Percentiles rank a stretch among this genome's conserved stretches.
phyloP scores from a whole-genome alignment of 2,329 filamentous ascomycete genomes.

The Botryotinia narcissicola region DNA sequence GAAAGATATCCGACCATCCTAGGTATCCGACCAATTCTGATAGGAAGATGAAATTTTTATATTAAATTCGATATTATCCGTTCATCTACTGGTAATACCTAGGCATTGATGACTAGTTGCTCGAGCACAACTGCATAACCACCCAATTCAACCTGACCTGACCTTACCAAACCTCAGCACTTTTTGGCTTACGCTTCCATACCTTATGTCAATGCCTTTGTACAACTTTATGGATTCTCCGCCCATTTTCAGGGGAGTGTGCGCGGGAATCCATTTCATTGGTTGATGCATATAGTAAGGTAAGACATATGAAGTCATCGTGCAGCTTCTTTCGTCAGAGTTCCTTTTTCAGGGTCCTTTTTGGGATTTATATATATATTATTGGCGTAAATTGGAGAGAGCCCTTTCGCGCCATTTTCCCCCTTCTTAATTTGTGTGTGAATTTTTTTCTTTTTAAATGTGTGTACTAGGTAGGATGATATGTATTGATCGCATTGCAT shows the following conservation, averaged over 20 bases:
- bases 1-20: too few relatives aligned
- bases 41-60: neutral
- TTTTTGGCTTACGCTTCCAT: neutral
- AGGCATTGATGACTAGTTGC: too few relatives aligned
- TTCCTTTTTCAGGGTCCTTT: slow-evolving; percentile 2
- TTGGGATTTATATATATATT: neutral
- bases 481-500: too few relatives aligned
- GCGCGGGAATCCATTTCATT: neutral
- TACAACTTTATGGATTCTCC: neutral
- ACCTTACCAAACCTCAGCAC: neutral
- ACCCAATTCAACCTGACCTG: too few relatives aligned
- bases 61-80: neutral
- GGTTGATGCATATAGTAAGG: neutral
- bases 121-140: neutral
- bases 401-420: neutral
- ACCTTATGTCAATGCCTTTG: neutral
- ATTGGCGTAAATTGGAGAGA: neutral
- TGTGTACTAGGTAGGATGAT: too few relatives aligned
- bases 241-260: neutral
- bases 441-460: neutral
- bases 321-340: neutral
- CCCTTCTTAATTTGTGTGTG: neutral
- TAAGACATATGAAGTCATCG: slow-evolving; percentile 6
- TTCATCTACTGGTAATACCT: too few relatives aligned
- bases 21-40: too few relatives aligned